Evolutionary conservation across 129 eudicot species (phyloP), one percentile per base, ranked within the genome.

Genomic region (Chrysanthemum makinoi): DNA sequence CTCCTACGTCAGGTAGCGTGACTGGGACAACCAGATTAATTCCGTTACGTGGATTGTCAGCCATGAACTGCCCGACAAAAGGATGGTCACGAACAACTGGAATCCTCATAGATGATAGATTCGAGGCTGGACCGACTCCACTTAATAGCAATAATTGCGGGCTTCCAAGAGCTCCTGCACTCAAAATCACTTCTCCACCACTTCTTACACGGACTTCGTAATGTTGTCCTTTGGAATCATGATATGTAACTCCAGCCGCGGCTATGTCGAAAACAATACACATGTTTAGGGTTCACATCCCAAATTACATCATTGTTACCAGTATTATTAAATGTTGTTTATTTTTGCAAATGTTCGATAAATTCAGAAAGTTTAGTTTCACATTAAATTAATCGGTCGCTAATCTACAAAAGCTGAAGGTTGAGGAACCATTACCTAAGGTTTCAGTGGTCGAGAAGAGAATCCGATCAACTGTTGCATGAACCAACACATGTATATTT

Each of bases 131-230:
- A 10, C 79, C 79, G 5, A 65, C 50, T 64, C 71, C 64, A 54
- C 64, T 74, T 5, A 68, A 5, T 43, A 62, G 67, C 72, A 80
- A 62, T 19, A 80, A 79, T 63, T 80, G 83, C n/a, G 79, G 63
- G 43, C 83, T 79, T 10, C 83, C 83, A 6, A 80, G 10, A 59
- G 79, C 70, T 13, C 83, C 83, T 1, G 67, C 76, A 30, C 79
- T 67, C 14, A 74, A 53, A 30, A 73, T 79, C 17, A 79, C 72
- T 62, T 79, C 72, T 11, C 83, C 83, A 1, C 61, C 68, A 28
- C 17, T 30, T 14, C 10, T 48, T 28, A 68, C 15, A 22, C 16
- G 51, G 2, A 72, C 76, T 72, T 72, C 55, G 9, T 44, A 22
- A 74, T 70, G 51, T 12, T 13, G 52, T 22, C 57, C 69, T 3